These are phyloP conservation scores for Lachancea thermotolerans DNA, from an alignment of 805 yeast genomes.

Conservation along the genomic window DNA sequence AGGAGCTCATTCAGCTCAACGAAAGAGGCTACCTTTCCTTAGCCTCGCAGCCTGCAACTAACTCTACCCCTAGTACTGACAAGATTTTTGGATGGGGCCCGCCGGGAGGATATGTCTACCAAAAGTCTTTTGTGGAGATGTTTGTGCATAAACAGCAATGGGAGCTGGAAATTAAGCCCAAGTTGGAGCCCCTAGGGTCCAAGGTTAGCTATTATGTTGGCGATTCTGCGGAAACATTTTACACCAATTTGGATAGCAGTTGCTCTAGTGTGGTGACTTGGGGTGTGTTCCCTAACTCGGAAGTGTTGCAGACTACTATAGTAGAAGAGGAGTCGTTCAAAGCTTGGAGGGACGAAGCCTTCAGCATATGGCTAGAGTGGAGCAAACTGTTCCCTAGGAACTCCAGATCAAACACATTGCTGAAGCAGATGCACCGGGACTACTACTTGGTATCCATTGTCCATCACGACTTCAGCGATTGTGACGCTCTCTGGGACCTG, in stretches of 20 bases:
- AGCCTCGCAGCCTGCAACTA: conserved; percentile 94
- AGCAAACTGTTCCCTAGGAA: conserved; percentile 59
- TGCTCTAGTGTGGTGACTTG: conserved; percentile 85
- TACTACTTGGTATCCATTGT: conserved; percentile 79
- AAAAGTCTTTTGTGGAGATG: conserved; percentile 88
- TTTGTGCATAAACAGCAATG: conserved; percentile 71
- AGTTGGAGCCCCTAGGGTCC: conserved; percentile 38
- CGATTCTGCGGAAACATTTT: conserved; percentile 49
- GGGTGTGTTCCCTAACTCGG: conserved; percentile 94
- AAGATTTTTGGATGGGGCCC: conserved; percentile 98
- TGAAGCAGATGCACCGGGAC: conserved; percentile 52
- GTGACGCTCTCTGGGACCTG: conserved; percentile 69
- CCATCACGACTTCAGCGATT: conserved; percentile 74
- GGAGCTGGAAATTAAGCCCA: conserved; percentile 49
- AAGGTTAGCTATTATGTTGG: conserved; percentile 71
- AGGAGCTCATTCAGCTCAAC: conserved; percentile 76
- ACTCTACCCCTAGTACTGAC: conserved; percentile 72
- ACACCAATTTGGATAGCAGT: conserved; percentile 50
- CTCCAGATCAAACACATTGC: conserved; percentile 50
- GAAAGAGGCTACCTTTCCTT: conserved; percentile 72
- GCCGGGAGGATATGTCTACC: conserved; percentile 76
- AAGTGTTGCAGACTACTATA: conserved; percentile 85
- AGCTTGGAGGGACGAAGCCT: conserved; percentile 97
- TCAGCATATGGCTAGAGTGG: conserved; percentile 90
- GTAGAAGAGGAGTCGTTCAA: conserved; percentile 87